Conservation (phyloP, 345 rosid species). For the Tarenaya hassleriana region DNA sequence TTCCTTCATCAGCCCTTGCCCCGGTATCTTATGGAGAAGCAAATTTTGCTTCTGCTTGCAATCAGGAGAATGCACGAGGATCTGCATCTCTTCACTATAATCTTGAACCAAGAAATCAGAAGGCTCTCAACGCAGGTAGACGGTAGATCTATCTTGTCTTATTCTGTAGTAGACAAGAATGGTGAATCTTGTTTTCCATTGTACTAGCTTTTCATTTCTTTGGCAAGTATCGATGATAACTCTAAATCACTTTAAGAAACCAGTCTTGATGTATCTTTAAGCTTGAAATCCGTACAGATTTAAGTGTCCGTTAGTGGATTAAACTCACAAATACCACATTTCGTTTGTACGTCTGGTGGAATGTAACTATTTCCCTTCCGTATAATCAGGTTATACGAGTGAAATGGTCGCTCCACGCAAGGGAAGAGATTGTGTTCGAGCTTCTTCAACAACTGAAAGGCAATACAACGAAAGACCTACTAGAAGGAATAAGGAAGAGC, state of each 20-base stretch:
- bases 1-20: too few species aligned
- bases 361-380: too few species aligned
- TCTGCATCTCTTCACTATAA: constrained; percentile 39
- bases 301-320: too few species aligned
- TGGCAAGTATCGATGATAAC: too few species aligned
- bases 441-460: constrained; percentile 57
- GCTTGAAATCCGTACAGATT: too few species aligned
- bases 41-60: constrained; percentile 2
- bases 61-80: constrained; percentile 57
- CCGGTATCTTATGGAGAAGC: not conserved
- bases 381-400: constrained; percentile 49
- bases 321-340: too few species aligned
- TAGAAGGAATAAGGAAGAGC: constrained; percentile 39
- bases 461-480: constrained; percentile 31
- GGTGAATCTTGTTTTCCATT: constrained; percentile 5
- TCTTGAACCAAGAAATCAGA: constrained; percentile 63
- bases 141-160: constrained; percentile 13
- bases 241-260: too few species aligned
- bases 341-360: too few species aligned
- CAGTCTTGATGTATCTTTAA: too few species aligned
- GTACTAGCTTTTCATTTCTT: not conserved
- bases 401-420: constrained; percentile 67
- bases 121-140: constrained; percentile 51
- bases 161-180: not conserved
- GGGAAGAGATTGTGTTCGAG: constrained; percentile 62